These are phyloP conservation scores for Exophiala xenobiotica DNA, from an alignment of 2,329 filamentous ascomycete species.

Conservation along the genomic window DNA sequence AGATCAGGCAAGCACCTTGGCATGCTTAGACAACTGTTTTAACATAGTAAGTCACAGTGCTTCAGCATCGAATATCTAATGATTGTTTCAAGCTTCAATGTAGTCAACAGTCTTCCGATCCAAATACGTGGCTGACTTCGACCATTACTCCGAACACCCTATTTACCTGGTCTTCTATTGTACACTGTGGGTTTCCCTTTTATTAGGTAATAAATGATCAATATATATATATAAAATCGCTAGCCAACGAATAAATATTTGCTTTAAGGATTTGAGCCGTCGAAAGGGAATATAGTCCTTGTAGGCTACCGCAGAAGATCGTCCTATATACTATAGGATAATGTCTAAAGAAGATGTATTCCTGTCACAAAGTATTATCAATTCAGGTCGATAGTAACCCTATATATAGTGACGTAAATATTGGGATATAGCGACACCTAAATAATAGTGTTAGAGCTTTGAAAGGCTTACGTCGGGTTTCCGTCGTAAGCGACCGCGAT, in stretches of 20 bases:
- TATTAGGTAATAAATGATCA: conserved; percentile 1
- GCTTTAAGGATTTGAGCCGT: background rate
- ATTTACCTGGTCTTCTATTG: conserved; percentile 1
- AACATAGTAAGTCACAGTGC: background rate
- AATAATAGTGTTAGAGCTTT: no score
- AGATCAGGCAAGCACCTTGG: background rate
- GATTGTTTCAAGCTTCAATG: conserved; percentile 2
- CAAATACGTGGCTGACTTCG: conserved; percentile 3
- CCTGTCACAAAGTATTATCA: no score
- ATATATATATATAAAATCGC: background rate
- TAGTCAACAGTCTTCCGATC: conserved; percentile 3
- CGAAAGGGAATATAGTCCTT: no score
- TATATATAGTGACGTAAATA: no score
- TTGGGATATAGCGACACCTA: no score
- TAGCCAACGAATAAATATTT: background rate
- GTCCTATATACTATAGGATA: no score
- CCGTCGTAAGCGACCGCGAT: no score
- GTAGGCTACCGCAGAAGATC: no score
- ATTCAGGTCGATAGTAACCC: no score
- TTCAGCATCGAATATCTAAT: background rate
- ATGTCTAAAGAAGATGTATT: no score
- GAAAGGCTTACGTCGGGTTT: no score
- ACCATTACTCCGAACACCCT: background rate
- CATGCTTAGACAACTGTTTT: background rate
- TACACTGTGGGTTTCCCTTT: background rate